phyloP scores from a whole-genome alignment of 78 protist species.

The Dictyostelium brefeldianum region DNA sequence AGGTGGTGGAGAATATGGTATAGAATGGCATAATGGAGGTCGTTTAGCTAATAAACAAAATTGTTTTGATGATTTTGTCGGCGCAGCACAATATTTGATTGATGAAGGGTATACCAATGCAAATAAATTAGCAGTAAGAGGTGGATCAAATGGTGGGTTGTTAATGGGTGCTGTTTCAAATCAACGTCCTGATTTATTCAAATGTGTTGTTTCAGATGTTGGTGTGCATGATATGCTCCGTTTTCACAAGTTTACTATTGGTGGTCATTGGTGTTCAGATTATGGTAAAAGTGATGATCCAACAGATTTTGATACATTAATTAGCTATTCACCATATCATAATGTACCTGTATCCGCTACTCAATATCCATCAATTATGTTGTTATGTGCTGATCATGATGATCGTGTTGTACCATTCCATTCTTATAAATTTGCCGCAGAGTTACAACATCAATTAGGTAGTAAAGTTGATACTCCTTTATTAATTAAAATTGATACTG shows the following conservation, averaged over 20 bases:
- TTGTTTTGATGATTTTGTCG: constrained; percentile 92
- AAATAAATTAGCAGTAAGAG: constrained; percentile 77
- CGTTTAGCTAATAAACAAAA: constrained; percentile 81
- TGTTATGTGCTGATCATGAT: constrained; percentile 94
- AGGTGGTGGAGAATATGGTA: constrained; percentile 95
- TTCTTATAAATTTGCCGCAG: constrained; percentile 90
- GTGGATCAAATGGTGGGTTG: constrained; percentile 97
- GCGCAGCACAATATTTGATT: constrained; percentile 89
- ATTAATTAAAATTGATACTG: constrained; percentile 84
- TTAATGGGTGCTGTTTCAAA: constrained; percentile 92
- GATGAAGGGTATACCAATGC: constrained; percentile 61
- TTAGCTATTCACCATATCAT: constrained; percentile 92
- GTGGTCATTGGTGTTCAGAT: constrained; percentile 93
- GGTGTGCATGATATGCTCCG: constrained; percentile 95
- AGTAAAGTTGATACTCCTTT: constrained; percentile 80
- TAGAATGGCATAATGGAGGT: constrained; percentile 95
- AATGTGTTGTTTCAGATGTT: constrained; percentile 53
- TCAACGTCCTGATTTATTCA: constrained; percentile 94
- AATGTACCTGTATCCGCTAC: constrained; percentile 28
- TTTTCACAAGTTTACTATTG: constrained; percentile 96
- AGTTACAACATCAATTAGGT: constrained; percentile 82
- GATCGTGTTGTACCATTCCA: constrained; percentile 97
- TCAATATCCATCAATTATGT: constrained; percentile 86
- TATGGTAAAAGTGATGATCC: constrained; percentile 85
- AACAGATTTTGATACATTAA: constrained; percentile 44